Evolutionary conservation across 2,329 filamentous ascomycete genomes (phyloP).

Genomic region (Plenodomus tracheiphilus): DNA sequence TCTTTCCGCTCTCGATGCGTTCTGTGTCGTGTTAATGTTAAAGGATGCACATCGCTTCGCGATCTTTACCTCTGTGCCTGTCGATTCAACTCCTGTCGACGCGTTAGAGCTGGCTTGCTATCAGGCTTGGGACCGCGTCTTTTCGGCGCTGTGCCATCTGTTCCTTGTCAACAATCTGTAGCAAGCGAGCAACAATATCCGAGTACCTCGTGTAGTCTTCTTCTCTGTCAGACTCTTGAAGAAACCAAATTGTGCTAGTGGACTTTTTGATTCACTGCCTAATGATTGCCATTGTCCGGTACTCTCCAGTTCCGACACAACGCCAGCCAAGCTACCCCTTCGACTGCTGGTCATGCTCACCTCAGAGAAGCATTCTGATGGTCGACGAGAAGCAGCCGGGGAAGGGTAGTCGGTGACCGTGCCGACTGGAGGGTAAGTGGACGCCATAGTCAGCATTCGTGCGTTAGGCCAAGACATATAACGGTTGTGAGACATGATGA

Average conservation of each 20-base stretch:
- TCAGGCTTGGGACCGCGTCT: slow-evolving; percentile 93
- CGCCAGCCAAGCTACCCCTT: slow-evolving; percentile 40
- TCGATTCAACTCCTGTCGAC: slow-evolving; percentile 90
- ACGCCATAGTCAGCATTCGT: slow-evolving; percentile 41
- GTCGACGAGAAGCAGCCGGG: slow-evolving; percentile 34
- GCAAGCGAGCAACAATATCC: not conserved
- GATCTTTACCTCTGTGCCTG: slow-evolving; percentile 84
- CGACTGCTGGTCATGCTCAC: slow-evolving; percentile 30
- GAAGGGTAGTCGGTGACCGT: slow-evolving; percentile 40
- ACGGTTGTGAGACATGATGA: slow-evolving; percentile 38
- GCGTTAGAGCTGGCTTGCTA: slow-evolving; percentile 89
- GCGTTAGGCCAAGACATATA: slow-evolving; percentile 41
- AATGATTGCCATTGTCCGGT: slow-evolving; percentile 42
- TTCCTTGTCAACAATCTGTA: slow-evolving; percentile 6
- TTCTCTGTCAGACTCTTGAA: slow-evolving; percentile 71
- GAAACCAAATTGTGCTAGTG: slow-evolving; percentile 51
- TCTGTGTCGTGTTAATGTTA: slow-evolving; percentile 53
- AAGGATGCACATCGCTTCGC: not conserved
- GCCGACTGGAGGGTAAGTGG: slow-evolving; percentile 41
- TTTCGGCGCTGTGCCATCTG: slow-evolving; percentile 85
- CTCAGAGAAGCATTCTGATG: slow-evolving; percentile 39
- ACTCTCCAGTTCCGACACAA: slow-evolving; percentile 44
- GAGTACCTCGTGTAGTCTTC: slow-evolving; percentile 72
- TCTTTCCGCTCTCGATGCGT: slow-evolving; percentile 97
- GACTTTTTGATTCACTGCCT: slow-evolving; percentile 44